These are phyloP conservation scores for Boletales sp. DNA, from an alignment of 768 basidiomycete species.

Conservation along the genomic window DNA sequence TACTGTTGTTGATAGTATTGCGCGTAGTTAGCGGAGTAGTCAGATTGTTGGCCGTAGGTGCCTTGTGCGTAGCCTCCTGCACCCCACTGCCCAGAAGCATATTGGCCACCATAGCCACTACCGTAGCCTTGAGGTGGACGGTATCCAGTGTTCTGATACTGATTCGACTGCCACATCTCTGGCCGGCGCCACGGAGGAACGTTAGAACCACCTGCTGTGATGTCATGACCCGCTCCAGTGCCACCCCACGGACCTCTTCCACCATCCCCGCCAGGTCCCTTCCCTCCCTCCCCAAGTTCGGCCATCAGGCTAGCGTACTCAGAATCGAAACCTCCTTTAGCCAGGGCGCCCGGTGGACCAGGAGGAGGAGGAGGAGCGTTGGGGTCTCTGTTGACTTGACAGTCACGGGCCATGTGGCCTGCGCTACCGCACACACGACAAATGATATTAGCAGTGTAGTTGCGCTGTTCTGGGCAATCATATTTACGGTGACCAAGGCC, in stretches of 20 bases:
- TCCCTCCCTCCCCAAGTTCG: constrained; percentile 85
- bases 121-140: constrained; percentile 65
- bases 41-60: constrained; percentile 46
- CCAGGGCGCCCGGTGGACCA: constrained; percentile 34
- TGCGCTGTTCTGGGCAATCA: constrained; percentile 97
- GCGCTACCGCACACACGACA: constrained; percentile 98
- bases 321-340: constrained; percentile 86
- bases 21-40: constrained; percentile 75
- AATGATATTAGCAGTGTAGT: constrained; percentile 99
- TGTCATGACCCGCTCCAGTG: constrained; percentile 57
- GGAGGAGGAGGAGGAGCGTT: constrained; percentile 58
- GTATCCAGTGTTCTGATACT: constrained; percentile 55
- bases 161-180: constrained; percentile 74
- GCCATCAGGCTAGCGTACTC: constrained; percentile 98
- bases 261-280: constrained; percentile 51
- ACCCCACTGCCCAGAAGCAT: constrained; percentile 39
- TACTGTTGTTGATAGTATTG: constrained; percentile 90
- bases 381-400: constrained; percentile 89
- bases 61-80: constrained; percentile 31
- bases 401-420: constrained; percentile 99
- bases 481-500: constrained; percentile 96
- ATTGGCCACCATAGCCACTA: constrained; percentile 42
- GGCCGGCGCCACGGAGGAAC: constrained; percentile 91
- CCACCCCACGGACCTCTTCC: constrained; percentile 60
- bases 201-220: constrained; percentile 63